Evolutionary conservation across 75 land plant genomes (phyloP).

Genomic region (Gnetum montanum): DNA sequence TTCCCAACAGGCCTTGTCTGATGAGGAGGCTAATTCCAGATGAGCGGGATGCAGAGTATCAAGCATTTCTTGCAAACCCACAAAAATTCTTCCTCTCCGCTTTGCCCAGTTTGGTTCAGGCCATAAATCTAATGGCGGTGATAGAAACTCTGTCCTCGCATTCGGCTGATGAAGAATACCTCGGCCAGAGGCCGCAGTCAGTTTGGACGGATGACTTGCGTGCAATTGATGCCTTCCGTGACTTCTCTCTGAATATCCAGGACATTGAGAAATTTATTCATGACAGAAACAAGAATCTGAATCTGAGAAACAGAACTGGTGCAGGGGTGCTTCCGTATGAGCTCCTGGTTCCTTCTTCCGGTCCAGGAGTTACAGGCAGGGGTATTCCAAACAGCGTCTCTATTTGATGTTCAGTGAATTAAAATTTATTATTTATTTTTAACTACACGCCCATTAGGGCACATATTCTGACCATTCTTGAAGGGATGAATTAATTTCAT

Average conservation of each 20-base stretch:
- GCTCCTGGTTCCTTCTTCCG: slow-evolving; percentile 47
- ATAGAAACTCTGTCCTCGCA: slow-evolving; percentile 65
- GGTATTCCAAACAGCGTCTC: slow-evolving; percentile 48
- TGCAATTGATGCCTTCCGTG: slow-evolving; percentile 9
- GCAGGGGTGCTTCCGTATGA: slow-evolving; percentile 66
- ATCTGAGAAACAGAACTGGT: slow-evolving; percentile 50
- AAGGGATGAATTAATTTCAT: no score
- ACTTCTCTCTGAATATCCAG: slow-evolving; percentile 23
- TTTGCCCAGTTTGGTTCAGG: slow-evolving; percentile 42
- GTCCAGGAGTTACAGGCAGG: slow-evolving; percentile 53
- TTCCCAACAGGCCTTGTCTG: slow-evolving; percentile 77
- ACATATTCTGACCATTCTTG: no score
- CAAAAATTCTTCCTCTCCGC: slow-evolving; percentile 44
- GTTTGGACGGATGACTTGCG: slow-evolving; percentile 36
- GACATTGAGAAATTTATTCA: slow-evolving; percentile 42
- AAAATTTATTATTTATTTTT: no score
- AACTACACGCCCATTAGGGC: no score
- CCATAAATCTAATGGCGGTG: slow-evolving; percentile 61
- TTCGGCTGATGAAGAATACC: slow-evolving; percentile 77
- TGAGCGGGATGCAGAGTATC: slow-evolving; percentile 42
- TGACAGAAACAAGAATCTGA: slow-evolving; percentile 32
- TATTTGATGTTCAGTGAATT: slow-evolving; percentile 17
- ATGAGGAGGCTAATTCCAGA: slow-evolving; percentile 68
- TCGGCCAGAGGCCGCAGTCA: slow-evolving; percentile 31
- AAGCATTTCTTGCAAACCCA: slow-evolving; percentile 43